Base-by-base conservation (phyloP, 2,329 filamentous ascomycete species). In the Bipolaris sorokiniana region DNA sequence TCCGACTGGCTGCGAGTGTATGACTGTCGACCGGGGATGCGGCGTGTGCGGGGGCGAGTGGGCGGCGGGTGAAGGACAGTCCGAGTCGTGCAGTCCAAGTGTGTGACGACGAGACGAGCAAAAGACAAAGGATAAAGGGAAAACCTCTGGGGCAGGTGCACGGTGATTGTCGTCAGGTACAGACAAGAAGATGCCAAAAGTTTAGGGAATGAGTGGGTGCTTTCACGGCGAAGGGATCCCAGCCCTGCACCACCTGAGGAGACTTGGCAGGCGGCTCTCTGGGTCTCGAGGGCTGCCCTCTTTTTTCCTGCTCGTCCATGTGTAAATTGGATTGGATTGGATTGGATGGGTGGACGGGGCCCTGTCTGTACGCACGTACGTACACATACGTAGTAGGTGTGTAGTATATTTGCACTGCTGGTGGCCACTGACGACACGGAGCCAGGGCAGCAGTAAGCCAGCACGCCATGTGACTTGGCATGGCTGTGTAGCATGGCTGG, bases 1-100 rank as follows among this genome's bases (percentile, higher is more conserved):
- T 20, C 33, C 44, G 34, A 36, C 28, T 33, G 54, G 44, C 9
- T 33, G n/a, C 9, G 44, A 16, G 28, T 49, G 40, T 40, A 28
- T 49, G 50, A 54, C 50, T 46, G 45, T 45, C 45, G 55, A 40
- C 34, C 34, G 55, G 55, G 51, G 48, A 54, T 46, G 55, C 50
- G 55, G 55, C 51, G 55, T 58, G 50, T 54, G 55, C 51, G 49
- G 45, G 51, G 54, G 55, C 45, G 51, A 58, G 44, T 58, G 36
- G 37, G 54, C 54, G 40, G 54, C 54, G 50, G 50, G 22, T 42
- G 44, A 38, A 40, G 48, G 37, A 49, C 37, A 54, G 38, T 34
- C 28, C 47, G 50, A 40, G 38, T 38, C 36, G 38, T 49, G 50
- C 10, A 13, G 38, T 41, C 36, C n/a, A 18, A 16, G 36, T 3